Conservation (phyloP, 2,329 filamentous ascomycete species). For the Aulographum hederae region DNA sequence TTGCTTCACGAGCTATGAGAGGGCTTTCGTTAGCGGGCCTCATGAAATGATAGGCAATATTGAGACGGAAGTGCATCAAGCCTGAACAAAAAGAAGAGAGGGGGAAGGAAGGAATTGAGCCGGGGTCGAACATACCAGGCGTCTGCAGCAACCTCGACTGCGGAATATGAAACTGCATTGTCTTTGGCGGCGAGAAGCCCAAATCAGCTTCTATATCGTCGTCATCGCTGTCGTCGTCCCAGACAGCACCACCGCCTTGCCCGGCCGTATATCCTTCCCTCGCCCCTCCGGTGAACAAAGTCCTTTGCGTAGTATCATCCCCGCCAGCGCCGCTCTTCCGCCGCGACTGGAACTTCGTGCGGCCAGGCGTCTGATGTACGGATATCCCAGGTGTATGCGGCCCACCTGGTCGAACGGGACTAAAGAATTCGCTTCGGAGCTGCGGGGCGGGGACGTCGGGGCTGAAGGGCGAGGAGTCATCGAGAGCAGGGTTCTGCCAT, state of each 20-base stretch:
- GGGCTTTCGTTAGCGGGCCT: slow-evolving; percentile 5
- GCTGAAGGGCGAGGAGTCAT: slow-evolving; percentile 30
- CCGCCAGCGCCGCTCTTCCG: slow-evolving; percentile 10
- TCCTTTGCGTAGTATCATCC: slow-evolving; percentile 1
- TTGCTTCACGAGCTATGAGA: slow-evolving; percentile 52
- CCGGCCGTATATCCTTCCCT: slow-evolving; percentile 1
- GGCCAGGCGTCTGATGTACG: slow-evolving; percentile 62
- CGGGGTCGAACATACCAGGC: slow-evolving; percentile 37
- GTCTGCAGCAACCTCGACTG: slow-evolving; percentile 64
- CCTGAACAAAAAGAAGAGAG: slow-evolving; percentile 1
- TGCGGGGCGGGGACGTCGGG: slow-evolving; percentile 65
- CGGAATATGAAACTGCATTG: slow-evolving; percentile 68
- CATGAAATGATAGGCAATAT: slow-evolving; percentile 1
- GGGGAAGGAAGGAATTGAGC: slow-evolving; percentile 1
- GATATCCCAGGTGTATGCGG: slow-evolving; percentile 41
- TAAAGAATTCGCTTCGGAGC: slow-evolving; percentile 72
- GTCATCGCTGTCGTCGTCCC: slow-evolving; percentile 57
- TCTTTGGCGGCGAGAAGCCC: slow-evolving; percentile 77
- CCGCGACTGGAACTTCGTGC: slow-evolving; percentile 7
- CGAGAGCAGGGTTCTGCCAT: slow-evolving; percentile 12
- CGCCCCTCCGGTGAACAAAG: background rate
- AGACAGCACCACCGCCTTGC: slow-evolving; percentile 35
- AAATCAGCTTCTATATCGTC: slow-evolving; percentile 33
- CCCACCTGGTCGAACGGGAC: slow-evolving; percentile 30
- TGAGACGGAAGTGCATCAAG: background rate